Evolutionary conservation across 768 basidiomycete species (phyloP).

Genomic region (Coprinopsis cinerea): DNA sequence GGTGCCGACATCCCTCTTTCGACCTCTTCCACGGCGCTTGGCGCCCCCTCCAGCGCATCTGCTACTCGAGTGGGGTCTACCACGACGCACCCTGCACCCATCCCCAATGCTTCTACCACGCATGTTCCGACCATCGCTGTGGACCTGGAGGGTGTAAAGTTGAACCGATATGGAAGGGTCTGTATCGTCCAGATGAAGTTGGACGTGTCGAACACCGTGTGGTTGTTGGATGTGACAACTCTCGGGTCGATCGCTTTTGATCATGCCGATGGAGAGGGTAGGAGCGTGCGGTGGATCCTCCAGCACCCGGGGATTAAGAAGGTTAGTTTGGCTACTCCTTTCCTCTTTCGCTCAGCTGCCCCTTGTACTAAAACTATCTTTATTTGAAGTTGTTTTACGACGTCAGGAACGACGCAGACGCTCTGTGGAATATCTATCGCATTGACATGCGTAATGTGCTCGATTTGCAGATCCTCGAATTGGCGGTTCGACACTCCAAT

Average conservation of each 20-base stretch:
- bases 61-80: no score
- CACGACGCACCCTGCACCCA: no score
- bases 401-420: constrained; percentile 30
- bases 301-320: constrained; percentile 19
- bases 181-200: neutral
- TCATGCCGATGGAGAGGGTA: constrained; percentile 18
- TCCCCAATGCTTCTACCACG: no score
- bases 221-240: neutral
- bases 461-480: constrained; percentile 29
- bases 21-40: no score
- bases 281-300: constrained; percentile 18
- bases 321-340: constrained; percentile 8
- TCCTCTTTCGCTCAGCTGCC: neutral
- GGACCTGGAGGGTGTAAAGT: neutral
- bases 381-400: constrained; percentile 26
- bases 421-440: constrained; percentile 23
- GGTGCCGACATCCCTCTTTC: no score
- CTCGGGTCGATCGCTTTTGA: constrained; percentile 3
- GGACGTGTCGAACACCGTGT: neutral
- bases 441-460: constrained; percentile 23
- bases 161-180: neutral
- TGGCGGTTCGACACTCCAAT: constrained; percentile 22
- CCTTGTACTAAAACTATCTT: neutral
- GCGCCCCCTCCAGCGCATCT: no score
- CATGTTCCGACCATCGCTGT: neutral